Evolutionary conservation across 148 eudicot species (phyloP), one percentile per base, ranked within the genome.

Genomic region (Linanthus parryae): DNA sequence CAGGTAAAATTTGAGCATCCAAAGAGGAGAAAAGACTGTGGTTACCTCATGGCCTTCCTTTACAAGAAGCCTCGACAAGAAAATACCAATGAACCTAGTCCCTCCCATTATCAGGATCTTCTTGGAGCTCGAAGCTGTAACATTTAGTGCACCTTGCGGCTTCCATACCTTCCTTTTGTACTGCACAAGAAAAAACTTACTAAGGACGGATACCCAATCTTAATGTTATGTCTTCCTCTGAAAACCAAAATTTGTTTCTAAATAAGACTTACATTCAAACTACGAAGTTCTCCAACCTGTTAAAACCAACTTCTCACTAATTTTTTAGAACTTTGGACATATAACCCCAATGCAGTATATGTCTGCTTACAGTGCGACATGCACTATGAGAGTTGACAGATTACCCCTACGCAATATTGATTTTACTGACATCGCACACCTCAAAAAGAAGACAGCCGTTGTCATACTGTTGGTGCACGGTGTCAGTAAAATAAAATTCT

Each of bases 41-140:
- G 24, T 11, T 70, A 85, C 97, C 94, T 87, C 84, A 61, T 91
- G 98, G 47, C 98, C 98, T 44, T 87, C 95, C 64, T 91, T 69
- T 34, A 91, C 83, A 33, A 91, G 95, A 59, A 86, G 89, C 59
- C 98, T 62, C 6, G 95, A 81, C 73, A 86, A 54, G 61, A 87
- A 91, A n/a, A 91, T 2, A 59, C 98, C 98, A 25, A 91, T 91
- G 56, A 91, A 91, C 44, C 98, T 74, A 14, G 95, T 91, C 26
- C 98, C 98, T 25, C 98, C 98, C 98, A 91, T 91, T 8, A 91
- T 82, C 38, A 91, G 87, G 40, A 91, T 77, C 49, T 91, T 91
- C 81, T 91, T 91, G 65, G 77, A 59, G 66, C 83, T 75, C 11
- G 95, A 78, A 52, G 98, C 95, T 26, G 75, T 63, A 26, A 87